Evolutionary conservation across 1,284 basidiomycete species (phyloP).

Genomic region (Naganishia sp.): DNA sequence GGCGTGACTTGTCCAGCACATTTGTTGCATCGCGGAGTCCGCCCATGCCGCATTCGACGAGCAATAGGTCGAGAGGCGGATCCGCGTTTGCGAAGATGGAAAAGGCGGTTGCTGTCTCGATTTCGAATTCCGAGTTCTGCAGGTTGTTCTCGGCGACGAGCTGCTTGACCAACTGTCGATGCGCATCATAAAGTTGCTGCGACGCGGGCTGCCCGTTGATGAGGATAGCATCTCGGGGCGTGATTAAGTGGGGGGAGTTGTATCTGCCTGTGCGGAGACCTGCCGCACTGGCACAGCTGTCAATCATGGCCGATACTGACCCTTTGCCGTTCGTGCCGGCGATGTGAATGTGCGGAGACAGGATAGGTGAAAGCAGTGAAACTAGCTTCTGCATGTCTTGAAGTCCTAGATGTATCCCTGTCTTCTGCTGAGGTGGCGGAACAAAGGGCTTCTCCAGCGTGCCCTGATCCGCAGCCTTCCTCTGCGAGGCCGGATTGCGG

Average conservation of each 20-base stretch:
- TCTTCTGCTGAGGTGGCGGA: conserved; percentile 5
- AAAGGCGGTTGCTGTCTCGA: conserved; percentile 77
- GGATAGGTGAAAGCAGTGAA: conserved; percentile 64
- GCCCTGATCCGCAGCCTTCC: neutral
- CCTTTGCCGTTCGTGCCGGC: conserved; percentile 98
- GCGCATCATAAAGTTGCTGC: conserved; percentile 59
- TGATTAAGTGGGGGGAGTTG: conserved; percentile 88
- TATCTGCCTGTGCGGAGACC: conserved; percentile 73
- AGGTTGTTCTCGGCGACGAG: conserved; percentile 58
- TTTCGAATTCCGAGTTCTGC: conserved; percentile 72
- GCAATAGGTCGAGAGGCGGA: conserved; percentile 68
- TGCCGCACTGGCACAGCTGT: conserved; percentile 68
- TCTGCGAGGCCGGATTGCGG: conserved; percentile 21
- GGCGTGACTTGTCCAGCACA: conserved; percentile 65
- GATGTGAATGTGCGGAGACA: conserved; percentile 83
- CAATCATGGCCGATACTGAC: conserved; percentile 78
- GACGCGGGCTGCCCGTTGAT: conserved; percentile 66
- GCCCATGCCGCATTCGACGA: conserved; percentile 95
- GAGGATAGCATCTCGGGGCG: conserved; percentile 73
- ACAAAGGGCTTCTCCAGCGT: neutral
- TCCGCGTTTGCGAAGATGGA: conserved; percentile 66
- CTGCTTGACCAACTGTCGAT: conserved; percentile 59
- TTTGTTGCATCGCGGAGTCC: conserved; percentile 93
- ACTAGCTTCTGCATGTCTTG: conserved; percentile 68
- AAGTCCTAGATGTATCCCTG: conserved; percentile 72